These are phyloP conservation scores for Senna siamea DNA, from an alignment of 306 rosid species.

Conservation along the genomic window DNA sequence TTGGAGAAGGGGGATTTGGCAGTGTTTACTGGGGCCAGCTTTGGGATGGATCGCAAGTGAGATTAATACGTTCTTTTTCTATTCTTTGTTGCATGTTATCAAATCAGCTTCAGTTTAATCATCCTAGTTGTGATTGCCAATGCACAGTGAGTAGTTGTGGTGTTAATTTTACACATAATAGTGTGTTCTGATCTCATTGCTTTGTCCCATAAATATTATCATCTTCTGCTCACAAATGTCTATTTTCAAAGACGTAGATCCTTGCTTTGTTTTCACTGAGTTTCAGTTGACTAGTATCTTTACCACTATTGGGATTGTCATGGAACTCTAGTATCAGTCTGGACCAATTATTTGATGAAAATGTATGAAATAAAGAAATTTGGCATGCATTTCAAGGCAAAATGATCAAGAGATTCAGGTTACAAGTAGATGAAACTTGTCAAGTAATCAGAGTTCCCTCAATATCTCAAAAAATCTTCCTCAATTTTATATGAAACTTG, in stretches of 20 bases:
- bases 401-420: neutral
- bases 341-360: neutral
- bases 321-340: too few relatives aligned
- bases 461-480: neutral
- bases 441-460: neutral
- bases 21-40: conserved; percentile 99
- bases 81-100: conserved; percentile 7
- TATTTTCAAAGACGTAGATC: neutral
- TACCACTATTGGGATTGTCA: neutral
- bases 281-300: neutral
- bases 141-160: neutral
- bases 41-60: conserved; percentile 98
- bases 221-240: neutral
- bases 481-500: neutral
- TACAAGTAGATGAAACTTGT: conserved; percentile 2
- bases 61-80: conserved; percentile 7
- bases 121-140: conserved; percentile 9
- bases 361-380: neutral
- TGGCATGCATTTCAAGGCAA: neutral
- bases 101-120: conserved; percentile 18
- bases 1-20: conserved; percentile 99
- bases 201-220: neutral
- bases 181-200: neutral
- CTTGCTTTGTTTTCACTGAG: neutral
- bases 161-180: conserved; percentile 11